A percentile compares a stretch with the other conserved stretches of the same genome.
phyloP scores from a whole-genome alignment of 2,329 filamentous ascomycete species.

The Camillea tinctor region DNA sequence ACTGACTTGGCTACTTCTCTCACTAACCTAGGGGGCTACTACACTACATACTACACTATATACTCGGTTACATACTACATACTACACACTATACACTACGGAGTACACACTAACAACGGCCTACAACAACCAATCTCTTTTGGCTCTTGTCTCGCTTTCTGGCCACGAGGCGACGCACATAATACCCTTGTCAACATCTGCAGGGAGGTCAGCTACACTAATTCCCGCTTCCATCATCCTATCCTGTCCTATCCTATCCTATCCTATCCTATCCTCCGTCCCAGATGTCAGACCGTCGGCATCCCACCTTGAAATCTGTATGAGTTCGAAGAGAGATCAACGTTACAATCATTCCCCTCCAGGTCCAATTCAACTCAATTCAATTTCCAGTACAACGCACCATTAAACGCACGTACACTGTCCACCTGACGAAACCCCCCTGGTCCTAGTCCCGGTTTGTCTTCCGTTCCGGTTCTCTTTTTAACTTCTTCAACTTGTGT shows the following conservation, averaged over 20 bases:
- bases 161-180: constrained; percentile 24
- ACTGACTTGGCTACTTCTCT: too few relatives aligned
- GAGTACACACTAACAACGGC: too few relatives aligned
- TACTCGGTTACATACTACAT: too few relatives aligned
- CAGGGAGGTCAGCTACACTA: not conserved
- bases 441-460: not conserved
- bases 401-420: not conserved
- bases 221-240: constrained; percentile 1
- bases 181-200: constrained; percentile 15
- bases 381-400: too few relatives aligned
- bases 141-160: constrained; percentile 1
- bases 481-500: not conserved
- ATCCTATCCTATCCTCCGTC: constrained; percentile 1
- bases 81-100: too few relatives aligned
- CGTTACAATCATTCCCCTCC: constrained; percentile 20
- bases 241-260: too few relatives aligned
- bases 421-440: not conserved
- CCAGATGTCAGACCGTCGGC: constrained; percentile 14
- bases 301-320: constrained; percentile 17
- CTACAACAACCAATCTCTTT: too few relatives aligned
- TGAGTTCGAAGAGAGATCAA: constrained; percentile 26
- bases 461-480: not conserved
- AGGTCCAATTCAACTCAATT: constrained; percentile 2
- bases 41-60: too few relatives aligned
- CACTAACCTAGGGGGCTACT: too few relatives aligned